Percentiles rank a stretch among this genome's conserved stretches.
Conservation (phyloP, 179 eudicot genomes). For the Silene vulgaris region DNA sequence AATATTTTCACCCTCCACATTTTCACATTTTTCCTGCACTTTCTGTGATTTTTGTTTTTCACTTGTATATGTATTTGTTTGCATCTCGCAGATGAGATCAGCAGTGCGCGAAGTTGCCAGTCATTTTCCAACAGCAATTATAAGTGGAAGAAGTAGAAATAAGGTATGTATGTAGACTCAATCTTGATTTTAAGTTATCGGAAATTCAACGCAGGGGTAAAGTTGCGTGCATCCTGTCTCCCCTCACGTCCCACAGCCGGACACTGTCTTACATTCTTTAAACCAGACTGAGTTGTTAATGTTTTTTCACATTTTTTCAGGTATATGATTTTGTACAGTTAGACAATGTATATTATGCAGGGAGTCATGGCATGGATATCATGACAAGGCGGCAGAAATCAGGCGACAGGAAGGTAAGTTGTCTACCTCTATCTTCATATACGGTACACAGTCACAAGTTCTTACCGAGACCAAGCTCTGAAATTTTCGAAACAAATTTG, state of each 20-base stretch:
- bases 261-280: no score
- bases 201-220: no score
- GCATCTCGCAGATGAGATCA: constrained; percentile 56
- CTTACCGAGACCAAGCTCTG: not conserved
- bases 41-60: not conserved
- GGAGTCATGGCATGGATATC: constrained; percentile 97
- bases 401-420: constrained; percentile 44
- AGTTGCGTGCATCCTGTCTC: no score
- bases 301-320: constrained; percentile 25
- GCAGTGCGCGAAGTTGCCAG: constrained; percentile 68
- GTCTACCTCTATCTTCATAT: not conserved
- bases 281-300: no score
- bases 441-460: no score
- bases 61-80: not conserved
- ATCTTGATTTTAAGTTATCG: no score
- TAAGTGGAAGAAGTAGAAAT: constrained; percentile 80
- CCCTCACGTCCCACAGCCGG: no score
- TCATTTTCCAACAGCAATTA: constrained; percentile 73
- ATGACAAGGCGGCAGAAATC: constrained; percentile 39
- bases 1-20: constrained; percentile 11
- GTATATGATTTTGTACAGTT: constrained; percentile 72
- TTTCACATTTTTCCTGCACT: not conserved
- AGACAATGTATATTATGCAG: constrained; percentile 75
- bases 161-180: constrained; percentile 40
- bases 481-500: not conserved